Evolutionary conservation across 2,329 filamentous ascomycete species (phyloP).

Genomic region (Penicillium hordei): DNA sequence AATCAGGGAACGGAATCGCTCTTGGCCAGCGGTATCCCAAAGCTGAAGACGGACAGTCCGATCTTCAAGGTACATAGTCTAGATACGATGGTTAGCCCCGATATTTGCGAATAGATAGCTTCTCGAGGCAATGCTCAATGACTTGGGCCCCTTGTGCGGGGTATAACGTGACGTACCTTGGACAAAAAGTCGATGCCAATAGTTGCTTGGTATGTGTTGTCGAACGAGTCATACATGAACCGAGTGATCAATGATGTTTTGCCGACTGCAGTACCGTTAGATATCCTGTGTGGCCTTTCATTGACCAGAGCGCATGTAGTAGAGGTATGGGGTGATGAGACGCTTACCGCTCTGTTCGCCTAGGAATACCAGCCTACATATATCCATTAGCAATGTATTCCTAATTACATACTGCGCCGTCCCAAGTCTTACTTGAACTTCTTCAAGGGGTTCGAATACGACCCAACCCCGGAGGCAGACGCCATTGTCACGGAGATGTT

Average conservation of each 20-base stretch:
- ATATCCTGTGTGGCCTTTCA: background rate
- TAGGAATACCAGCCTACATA: slow-evolving; percentile 81
- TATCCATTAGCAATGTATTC: slow-evolving; percentile 29
- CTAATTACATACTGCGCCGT: no score
- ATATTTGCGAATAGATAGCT: background rate
- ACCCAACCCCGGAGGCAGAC: slow-evolving; percentile 66
- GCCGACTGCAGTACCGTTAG: slow-evolving; percentile 64
- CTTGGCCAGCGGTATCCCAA: slow-evolving; percentile 98
- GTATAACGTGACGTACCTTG: slow-evolving; percentile 62
- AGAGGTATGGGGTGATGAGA: slow-evolving; percentile 7
- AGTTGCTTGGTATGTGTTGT: slow-evolving; percentile 99
- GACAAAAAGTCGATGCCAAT: slow-evolving; percentile 99
- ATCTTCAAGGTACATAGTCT: slow-evolving; percentile 99
- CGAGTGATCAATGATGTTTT: slow-evolving; percentile 98
- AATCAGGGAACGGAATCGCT: slow-evolving; percentile 94
- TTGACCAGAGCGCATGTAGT: background rate
- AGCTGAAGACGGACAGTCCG: slow-evolving; percentile 94
- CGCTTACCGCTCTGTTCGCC: slow-evolving; percentile 95
- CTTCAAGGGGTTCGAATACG: slow-evolving; percentile 99
- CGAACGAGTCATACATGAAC: slow-evolving; percentile 99
- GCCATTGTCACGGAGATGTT: slow-evolving; percentile 64
- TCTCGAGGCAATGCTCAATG: background rate
- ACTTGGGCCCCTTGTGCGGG: background rate
- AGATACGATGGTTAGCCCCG: slow-evolving; percentile 8
- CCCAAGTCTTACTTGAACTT: slow-evolving; percentile 83